Evolutionary conservation across 2,329 filamentous ascomycete genomes (phyloP).

Genomic region (Xylaria sp.): DNA sequence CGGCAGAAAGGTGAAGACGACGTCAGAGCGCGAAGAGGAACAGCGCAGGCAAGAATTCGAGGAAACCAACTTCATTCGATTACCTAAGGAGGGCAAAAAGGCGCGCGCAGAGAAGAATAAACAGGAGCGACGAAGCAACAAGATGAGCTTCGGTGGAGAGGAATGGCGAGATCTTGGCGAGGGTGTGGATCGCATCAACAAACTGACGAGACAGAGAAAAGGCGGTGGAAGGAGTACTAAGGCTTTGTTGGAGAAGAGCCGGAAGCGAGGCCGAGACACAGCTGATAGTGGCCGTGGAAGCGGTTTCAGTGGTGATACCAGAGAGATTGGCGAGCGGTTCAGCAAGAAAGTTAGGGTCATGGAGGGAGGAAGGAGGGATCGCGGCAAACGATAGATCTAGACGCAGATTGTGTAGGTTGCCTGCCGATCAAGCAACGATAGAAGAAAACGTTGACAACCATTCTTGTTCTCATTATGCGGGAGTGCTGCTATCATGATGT

Average conservation of each 20-base stretch:
- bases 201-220: slow-evolving; percentile 74
- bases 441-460: background rate
- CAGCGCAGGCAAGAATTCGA: slow-evolving; percentile 84
- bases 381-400: slow-evolving; percentile 40
- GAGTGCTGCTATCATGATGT: background rate
- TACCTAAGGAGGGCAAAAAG: slow-evolving; percentile 89
- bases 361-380: slow-evolving; percentile 47
- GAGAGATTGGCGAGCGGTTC: slow-evolving; percentile 74
- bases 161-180: slow-evolving; percentile 89
- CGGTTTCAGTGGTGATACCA: slow-evolving; percentile 52
- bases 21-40: slow-evolving; percentile 76
- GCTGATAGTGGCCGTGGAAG: slow-evolving; percentile 72
- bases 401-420: background rate
- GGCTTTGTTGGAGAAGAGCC: slow-evolving; percentile 78
- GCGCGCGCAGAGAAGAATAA: slow-evolving; percentile 71
- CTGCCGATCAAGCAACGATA: background rate
- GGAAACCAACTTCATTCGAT: slow-evolving; percentile 86
- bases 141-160: slow-evolving; percentile 84
- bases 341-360: slow-evolving; percentile 69
- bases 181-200: slow-evolving; percentile 84
- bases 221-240: slow-evolving; percentile 61
- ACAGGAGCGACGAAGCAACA: slow-evolving; percentile 53
- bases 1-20: slow-evolving; percentile 80
- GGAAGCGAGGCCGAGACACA: slow-evolving; percentile 76
- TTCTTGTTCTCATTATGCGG: background rate